Conservation (phyloP, 2,329 filamentous ascomycete genomes). For the Coniella vitis region DNA sequence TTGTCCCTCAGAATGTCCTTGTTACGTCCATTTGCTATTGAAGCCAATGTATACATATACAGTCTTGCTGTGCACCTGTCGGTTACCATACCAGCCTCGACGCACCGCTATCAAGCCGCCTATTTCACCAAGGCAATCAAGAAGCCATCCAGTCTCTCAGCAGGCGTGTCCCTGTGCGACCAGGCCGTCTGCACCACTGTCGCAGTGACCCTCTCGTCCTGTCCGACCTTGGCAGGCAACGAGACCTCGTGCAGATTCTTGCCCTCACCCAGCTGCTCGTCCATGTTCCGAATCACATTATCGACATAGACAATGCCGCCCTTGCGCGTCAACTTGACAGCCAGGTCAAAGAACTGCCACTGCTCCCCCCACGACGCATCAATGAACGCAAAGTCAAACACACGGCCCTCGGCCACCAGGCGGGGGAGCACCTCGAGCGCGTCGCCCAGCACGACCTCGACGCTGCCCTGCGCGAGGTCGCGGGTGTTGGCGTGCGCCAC, state of each 20-base stretch:
- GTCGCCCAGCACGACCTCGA: slow-evolving; percentile 38
- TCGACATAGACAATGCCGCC: slow-evolving; percentile 41
- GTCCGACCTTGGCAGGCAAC: slow-evolving; percentile 17
- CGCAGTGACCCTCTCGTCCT: slow-evolving; percentile 18
- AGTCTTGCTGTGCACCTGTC: no score
- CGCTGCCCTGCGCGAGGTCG: slow-evolving; percentile 30
- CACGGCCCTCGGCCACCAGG: slow-evolving; percentile 33
- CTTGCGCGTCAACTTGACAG: slow-evolving; percentile 32
- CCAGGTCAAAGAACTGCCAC: slow-evolving; percentile 40
- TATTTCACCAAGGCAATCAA: slow-evolving; percentile 18
- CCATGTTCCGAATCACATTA: slow-evolving; percentile 37
- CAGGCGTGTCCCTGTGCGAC: slow-evolving; percentile 6
- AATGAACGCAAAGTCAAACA: slow-evolving; percentile 46
- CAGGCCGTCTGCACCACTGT: slow-evolving; percentile 17
- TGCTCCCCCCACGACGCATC: slow-evolving; percentile 46
- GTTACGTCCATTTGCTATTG: no score
- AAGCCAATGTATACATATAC: no score
- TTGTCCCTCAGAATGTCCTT: no score
- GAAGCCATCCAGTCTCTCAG: slow-evolving; percentile 19
- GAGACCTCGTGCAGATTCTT: slow-evolving; percentile 17
- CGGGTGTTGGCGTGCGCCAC: slow-evolving; percentile 37
- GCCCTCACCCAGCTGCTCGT: slow-evolving; percentile 20
- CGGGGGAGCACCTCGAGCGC: slow-evolving; percentile 33
- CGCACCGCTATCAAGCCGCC: no score
- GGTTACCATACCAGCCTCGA: no score